Evolutionary conservation across 495 filamentous ascomycete genomes (phyloP).

Genomic region (Aspergillus funiculosus): DNA sequence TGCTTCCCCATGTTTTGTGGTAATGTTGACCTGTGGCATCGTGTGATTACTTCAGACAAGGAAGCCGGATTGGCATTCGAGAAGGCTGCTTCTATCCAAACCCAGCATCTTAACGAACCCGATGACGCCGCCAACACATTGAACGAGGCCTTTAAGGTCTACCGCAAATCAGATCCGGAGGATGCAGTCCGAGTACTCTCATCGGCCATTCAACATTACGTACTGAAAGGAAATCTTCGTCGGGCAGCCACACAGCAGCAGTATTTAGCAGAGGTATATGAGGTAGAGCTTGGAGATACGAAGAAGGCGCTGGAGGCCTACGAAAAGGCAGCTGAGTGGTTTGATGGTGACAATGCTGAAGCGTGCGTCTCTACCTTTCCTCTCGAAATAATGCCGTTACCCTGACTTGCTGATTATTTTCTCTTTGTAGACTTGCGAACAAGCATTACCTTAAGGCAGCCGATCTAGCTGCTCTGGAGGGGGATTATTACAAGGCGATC

Average conservation of each 20-base stretch:
- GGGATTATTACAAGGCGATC: constrained; percentile 75
- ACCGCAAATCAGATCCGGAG: constrained; percentile 72
- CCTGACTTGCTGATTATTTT: not conserved
- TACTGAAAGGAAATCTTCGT: constrained; percentile 76
- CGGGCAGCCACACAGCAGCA: constrained; percentile 85
- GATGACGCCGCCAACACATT: constrained; percentile 82
- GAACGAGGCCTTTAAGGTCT: constrained; percentile 76
- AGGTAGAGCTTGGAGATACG: constrained; percentile 69
- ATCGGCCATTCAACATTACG: constrained; percentile 72
- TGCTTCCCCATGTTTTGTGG: not conserved
- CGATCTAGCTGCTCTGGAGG: constrained; percentile 74
- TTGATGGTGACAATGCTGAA: constrained; percentile 76
- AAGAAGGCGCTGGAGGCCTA: constrained; percentile 73
- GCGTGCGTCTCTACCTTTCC: constrained; percentile 56
- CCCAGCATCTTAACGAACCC: constrained; percentile 71
- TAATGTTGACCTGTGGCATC: not conserved
- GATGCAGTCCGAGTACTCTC: constrained; percentile 72
- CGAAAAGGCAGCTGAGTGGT: constrained; percentile 79
- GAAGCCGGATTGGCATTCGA: constrained; percentile 79
- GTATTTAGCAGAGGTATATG: constrained; percentile 74
- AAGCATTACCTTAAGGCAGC: constrained; percentile 85
- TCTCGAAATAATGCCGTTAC: not conserved
- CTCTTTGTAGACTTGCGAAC: constrained; percentile 64
- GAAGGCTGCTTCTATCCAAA: constrained; percentile 70
- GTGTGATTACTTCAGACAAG: constrained; percentile 47